These are phyloP conservation scores for Eragrostis nindensis DNA, from an alignment of 176 grass and related monocot species.

Conservation along the genomic window DNA sequence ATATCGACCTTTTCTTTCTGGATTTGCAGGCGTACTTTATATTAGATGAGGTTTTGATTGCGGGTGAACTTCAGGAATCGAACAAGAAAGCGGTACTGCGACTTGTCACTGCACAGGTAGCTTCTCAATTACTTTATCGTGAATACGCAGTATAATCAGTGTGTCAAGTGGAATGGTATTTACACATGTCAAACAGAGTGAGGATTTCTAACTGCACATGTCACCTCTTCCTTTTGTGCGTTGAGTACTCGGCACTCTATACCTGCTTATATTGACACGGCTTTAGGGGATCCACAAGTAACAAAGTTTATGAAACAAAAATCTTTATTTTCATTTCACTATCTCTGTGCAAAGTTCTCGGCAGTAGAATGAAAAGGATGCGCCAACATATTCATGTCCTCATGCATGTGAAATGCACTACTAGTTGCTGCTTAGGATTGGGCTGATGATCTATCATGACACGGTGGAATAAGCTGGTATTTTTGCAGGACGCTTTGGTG, in stretches of 20 bases:
- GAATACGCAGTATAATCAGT: neutral
- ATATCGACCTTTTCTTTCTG: neutral
- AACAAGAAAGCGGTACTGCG: slow-evolving; percentile 79
- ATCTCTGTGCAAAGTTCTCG: neutral
- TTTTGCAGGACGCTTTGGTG: slow-evolving; percentile 61
- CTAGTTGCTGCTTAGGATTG: slow-evolving; percentile 21
- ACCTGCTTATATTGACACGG: neutral
- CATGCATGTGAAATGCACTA: slow-evolving; percentile 46
- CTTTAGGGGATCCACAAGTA: slow-evolving; percentile 5
- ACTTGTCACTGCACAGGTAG: slow-evolving; percentile 80
- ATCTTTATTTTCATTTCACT: neutral
- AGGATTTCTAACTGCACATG: slow-evolving; percentile 16
- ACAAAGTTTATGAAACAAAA: slow-evolving; percentile 18
- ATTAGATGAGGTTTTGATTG: slow-evolving; percentile 83
- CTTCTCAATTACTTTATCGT: neutral
- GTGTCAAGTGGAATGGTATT: neutral
- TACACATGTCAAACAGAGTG: slow-evolving; percentile 1
- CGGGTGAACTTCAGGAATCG: slow-evolving; percentile 76
- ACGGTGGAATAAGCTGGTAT: slow-evolving; percentile 40
- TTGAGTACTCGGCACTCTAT: neutral
- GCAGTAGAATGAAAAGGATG: slow-evolving; percentile 30
- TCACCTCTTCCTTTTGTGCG: neutral
- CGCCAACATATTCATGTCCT: slow-evolving; percentile 32
- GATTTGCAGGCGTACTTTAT: slow-evolving; percentile 68
- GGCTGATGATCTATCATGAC: slow-evolving; percentile 34